Conservation (phyloP, 2,329 filamentous ascomycete genomes). For the Alternaria hordeiaustralica region DNA sequence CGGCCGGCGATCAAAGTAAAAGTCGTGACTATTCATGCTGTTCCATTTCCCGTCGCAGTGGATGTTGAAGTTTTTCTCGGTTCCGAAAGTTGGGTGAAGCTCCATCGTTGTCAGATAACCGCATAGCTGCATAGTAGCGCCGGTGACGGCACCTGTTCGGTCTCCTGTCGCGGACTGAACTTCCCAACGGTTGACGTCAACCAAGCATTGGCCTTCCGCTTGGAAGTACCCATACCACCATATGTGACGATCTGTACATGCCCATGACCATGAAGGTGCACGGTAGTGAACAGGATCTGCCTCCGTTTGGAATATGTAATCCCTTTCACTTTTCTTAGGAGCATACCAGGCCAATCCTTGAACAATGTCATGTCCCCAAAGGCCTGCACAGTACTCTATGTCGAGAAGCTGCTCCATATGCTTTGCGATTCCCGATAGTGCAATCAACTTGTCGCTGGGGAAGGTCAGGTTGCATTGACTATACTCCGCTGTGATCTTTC, state of each 20-base stretch:
- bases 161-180: neutral
- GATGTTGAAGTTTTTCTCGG: neutral
- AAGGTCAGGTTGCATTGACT: neutral
- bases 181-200: neutral
- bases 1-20: neutral
- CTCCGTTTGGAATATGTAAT: neutral
- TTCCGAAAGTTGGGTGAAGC: neutral
- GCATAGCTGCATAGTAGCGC: neutral
- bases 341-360: neutral
- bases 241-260: neutral
- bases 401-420: neutral
- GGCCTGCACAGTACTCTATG: neutral
- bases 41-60: neutral
- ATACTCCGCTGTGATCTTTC: neutral
- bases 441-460: neutral
- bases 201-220: neutral
- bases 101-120: neutral
- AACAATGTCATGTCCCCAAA: neutral
- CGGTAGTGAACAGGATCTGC: neutral
- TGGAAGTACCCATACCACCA: fast-evolving
- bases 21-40: neutral
- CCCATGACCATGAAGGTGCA: neutral
- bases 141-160: neutral
- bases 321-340: no score
- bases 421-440: neutral